A percentile compares a stretch with the other conserved stretches of the same genome.
phyloP scores from a whole-genome alignment of 2,329 filamentous ascomycete genomes.

The Botrytis aclada region DNA sequence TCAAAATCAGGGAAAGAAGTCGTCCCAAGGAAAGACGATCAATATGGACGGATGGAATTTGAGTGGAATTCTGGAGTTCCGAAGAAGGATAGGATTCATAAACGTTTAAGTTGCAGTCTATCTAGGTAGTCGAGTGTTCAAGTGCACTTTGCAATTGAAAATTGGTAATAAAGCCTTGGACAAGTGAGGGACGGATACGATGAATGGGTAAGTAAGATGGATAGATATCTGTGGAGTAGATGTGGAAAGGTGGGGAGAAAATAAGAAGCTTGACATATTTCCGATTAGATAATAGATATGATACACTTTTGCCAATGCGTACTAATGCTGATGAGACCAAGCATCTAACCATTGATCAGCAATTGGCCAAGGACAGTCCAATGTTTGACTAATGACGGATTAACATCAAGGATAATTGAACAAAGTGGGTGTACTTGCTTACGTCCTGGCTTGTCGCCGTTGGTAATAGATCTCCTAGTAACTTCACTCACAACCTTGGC shows the following conservation, averaged over 20 bases:
- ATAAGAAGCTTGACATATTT: neutral
- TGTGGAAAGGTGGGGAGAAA: neutral
- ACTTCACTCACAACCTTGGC: neutral
- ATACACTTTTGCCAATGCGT: neutral
- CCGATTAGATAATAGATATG: neutral
- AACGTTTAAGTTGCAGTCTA: neutral
- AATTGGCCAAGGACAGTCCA: neutral
- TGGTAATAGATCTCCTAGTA: neutral
- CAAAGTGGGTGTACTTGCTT: neutral
- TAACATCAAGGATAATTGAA: conserved; percentile 1
- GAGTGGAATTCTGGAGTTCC: neutral
- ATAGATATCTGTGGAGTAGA: neutral
- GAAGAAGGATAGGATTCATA: neutral
- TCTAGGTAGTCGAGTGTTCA: neutral
- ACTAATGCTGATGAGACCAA: neutral
- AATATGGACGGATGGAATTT: neutral
- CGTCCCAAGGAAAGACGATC: neutral
- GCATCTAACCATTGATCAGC: neutral
- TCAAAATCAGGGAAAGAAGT: neutral
- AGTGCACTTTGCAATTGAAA: neutral
- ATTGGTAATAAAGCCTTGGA: neutral
- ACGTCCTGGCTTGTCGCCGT: neutral
- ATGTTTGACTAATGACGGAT: neutral
- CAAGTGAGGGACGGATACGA: neutral
- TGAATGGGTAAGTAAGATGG: neutral